Percentiles rank a stretch among this genome's conserved stretches.
Conservation (phyloP, 176 grass and related monocot genomes). For the Phyllostachys edulis region DNA sequence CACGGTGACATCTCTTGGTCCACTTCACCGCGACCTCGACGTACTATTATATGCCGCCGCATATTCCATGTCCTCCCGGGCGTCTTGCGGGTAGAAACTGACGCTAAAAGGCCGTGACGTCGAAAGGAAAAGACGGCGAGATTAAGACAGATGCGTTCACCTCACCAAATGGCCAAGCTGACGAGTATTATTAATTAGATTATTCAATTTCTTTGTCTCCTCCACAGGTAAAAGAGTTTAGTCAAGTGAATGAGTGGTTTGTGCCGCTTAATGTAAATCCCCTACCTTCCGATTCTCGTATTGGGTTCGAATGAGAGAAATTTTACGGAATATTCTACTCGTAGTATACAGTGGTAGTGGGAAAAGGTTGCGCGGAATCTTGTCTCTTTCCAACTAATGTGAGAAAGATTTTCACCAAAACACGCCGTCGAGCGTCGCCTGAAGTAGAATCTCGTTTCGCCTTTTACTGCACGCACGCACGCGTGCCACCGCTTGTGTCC, state of each 20-base stretch:
- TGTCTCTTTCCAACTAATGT: background rate
- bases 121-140: background rate
- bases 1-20: background rate
- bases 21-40: background rate
- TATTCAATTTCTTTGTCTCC: too few species aligned
- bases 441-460: background rate
- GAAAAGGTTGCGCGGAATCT: background rate
- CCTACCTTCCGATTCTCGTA: too few species aligned
- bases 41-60: slow-evolving; percentile 37
- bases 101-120: slow-evolving; percentile 6
- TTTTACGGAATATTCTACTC: too few species aligned
- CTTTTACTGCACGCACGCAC: background rate
- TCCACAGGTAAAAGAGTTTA: too few species aligned
- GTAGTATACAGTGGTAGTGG: too few species aligned
- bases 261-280: too few species aligned
- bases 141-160: slow-evolving; percentile 7
- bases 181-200: background rate
- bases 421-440: background rate
- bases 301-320: too few species aligned
- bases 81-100: background rate
- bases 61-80: slow-evolving; percentile 27
- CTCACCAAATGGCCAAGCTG: background rate
- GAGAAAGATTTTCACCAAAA: background rate
- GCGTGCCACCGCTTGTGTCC: background rate
- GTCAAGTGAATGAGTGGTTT: background rate